These are phyloP conservation scores for Metschnikowia henanensis DNA, from an alignment of 805 yeast genomes.

Conservation along the genomic window DNA sequence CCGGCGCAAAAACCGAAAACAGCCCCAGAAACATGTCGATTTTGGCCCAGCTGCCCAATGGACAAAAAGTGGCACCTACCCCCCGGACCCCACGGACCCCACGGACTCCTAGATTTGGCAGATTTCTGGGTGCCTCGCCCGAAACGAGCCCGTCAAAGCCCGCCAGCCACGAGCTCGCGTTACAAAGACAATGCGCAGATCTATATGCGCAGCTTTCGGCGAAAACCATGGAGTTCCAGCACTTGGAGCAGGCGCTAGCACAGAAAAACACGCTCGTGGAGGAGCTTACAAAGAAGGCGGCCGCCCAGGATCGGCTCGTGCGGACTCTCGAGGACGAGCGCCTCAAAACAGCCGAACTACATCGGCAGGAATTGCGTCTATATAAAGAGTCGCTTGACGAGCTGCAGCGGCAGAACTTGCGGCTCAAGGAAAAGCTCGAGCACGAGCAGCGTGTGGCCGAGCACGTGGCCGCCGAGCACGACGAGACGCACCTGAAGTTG, in stretches of 20 bases:
- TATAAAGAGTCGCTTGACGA: slow-evolving; percentile 36
- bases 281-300: slow-evolving; percentile 28
- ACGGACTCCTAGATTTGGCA: neutral
- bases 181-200: slow-evolving; percentile 33
- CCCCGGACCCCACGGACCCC: slow-evolving; percentile 2
- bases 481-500: slow-evolving; percentile 30
- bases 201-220: slow-evolving; percentile 27
- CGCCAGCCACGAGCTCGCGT: slow-evolving; percentile 4
- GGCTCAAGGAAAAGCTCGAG: slow-evolving; percentile 22
- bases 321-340: slow-evolving; percentile 31
- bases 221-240: slow-evolving; percentile 27
- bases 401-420: slow-evolving; percentile 22
- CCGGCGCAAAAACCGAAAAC: neutral
- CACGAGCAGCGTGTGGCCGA: slow-evolving; percentile 8
- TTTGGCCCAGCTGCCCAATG: neutral
- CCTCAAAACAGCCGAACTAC: slow-evolving; percentile 26
- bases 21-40: slow-evolving; percentile 1
- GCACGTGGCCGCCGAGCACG: slow-evolving; percentile 7
- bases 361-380: slow-evolving; percentile 28
- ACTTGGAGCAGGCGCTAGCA: slow-evolving; percentile 32
- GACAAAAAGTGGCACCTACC: neutral
- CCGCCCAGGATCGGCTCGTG: slow-evolving; percentile 28
- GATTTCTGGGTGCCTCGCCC: neutral
- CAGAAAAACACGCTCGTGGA: slow-evolving; percentile 24
- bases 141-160: neutral